Evolutionary conservation across 1,139 yeast species (phyloP), one percentile per base, ranked within the genome.

Genomic region (Magnusiomyces fungicola): DNA sequence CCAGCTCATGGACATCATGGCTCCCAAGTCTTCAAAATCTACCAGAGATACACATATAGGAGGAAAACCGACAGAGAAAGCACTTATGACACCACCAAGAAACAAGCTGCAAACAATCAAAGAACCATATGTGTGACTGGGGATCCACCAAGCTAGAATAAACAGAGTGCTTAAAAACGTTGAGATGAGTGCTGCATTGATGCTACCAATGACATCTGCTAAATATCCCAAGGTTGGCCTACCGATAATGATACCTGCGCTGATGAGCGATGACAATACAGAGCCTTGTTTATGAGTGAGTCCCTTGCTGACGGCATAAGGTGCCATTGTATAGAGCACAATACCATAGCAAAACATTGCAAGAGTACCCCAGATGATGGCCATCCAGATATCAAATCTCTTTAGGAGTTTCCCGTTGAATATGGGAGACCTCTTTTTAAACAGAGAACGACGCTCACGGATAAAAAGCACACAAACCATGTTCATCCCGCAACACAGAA

Each of bases 211-310:
- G 30, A 56, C 65, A 60, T 83, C 92, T 25, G 82, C 81, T 4
- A 74, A 37, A 3, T 69, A 52, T 0, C 94, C 92, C 62, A 81
- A 69, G 1, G 66, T 36, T 0, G 90, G 90, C 56, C 92, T 71
- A 0, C 92, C 92, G 14, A 83, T 55, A 2, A 73, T 66, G 63
- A 83, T 89, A 1, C 81, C 81, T 3, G 78, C 80, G 61, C 80
- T 81, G 57, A 83, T 67, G 6, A 81, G 63, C 0, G 88, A 81
- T 2, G 87, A 80, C 27, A 82, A 65, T 21, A 70, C 66, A 3
- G 88, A 74, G 3, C 81, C 87, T 56, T 83, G 81, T 21, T 70
- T 61, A 27, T 72, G 63, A 6, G 78, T 58, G 38, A 83, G 64
- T 0, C 89, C 89, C 32, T 80, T 71, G 23, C 82, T 71, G 1